These are phyloP conservation scores for Tetrahymena borealis DNA, from an alignment of 73 alveolate genomes.

Conservation along the genomic window DNA sequence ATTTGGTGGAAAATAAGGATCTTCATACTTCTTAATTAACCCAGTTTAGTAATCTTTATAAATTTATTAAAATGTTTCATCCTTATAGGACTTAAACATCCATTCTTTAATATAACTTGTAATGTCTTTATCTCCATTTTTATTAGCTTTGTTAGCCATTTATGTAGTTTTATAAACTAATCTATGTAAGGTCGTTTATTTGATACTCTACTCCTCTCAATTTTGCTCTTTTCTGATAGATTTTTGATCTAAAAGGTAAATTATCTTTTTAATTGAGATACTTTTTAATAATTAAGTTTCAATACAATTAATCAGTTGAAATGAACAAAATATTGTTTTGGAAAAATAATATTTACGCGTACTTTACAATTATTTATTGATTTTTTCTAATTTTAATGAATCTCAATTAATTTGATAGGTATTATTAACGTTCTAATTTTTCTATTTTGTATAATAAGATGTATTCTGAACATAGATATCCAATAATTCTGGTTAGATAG, in stretches of 20 bases:
- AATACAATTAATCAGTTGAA: too few species aligned
- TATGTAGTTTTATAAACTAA: not conserved
- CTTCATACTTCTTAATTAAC: not conserved
- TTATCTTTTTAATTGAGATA: not conserved
- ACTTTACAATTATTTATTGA: too few species aligned
- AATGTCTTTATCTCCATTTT: not conserved
- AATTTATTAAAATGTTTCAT: not conserved
- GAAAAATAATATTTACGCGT: too few species aligned
- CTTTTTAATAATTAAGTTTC: not conserved
- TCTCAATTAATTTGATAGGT: too few species aligned
- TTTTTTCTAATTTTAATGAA: too few species aligned
- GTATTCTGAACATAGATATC: too few species aligned
- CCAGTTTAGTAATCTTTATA: not conserved
- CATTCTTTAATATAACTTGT: not conserved
- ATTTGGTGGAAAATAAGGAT: not conserved
- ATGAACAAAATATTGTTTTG: too few species aligned
- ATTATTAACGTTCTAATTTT: too few species aligned
- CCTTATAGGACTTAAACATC: not conserved
- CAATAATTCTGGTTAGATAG: too few species aligned
- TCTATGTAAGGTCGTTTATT: not conserved
- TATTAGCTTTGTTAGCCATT: not conserved
- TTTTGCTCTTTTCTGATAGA: not conserved
- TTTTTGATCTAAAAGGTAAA: not conserved
- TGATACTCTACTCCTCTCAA: not conserved
- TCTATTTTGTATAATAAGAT: too few species aligned